Evolutionary conservation across 1,139 yeast genomes (phyloP).

Genomic region (Komagataea norvegica): DNA sequence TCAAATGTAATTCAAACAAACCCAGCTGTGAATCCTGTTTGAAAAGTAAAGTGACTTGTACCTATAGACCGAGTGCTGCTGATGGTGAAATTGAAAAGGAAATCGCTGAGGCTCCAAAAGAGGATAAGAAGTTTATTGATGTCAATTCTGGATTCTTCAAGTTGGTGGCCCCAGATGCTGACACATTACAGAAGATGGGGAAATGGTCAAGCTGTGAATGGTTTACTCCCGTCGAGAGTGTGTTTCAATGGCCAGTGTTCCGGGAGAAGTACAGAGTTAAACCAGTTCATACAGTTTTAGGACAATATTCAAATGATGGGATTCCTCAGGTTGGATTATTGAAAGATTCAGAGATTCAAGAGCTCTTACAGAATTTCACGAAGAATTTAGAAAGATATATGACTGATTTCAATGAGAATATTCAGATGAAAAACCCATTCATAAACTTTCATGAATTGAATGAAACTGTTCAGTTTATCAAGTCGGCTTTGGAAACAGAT

Average conservation of each 20-base stretch:
- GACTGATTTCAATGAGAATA: constrained; percentile 13
- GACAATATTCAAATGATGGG: constrained; percentile 6
- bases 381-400: constrained; percentile 11
- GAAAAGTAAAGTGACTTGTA: constrained; percentile 24
- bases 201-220: constrained; percentile 29
- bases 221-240: constrained; percentile 40
- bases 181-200: constrained; percentile 5
- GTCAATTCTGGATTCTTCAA: constrained; percentile 1
- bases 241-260: constrained; percentile 35
- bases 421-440: constrained; percentile 21
- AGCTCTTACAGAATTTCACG: constrained; percentile 10
- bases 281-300: constrained; percentile 14
- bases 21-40: constrained; percentile 46
- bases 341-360: constrained; percentile 6
- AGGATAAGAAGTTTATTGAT: too few species aligned
- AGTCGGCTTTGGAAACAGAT: background rate
- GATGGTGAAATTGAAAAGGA: background rate
- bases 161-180: constrained; percentile 9
- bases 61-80: constrained; percentile 12
- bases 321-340: constrained; percentile 14
- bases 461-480: constrained; percentile 12
- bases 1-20: constrained; percentile 43
- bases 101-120: too few species aligned
- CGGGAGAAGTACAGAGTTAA: constrained; percentile 14
- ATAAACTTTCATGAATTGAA: constrained; percentile 12